Evolutionary conservation across 75 land plant species (phyloP), one percentile per base, ranked within the genome.

Genomic region (Sequoia sempervirens): DNA sequence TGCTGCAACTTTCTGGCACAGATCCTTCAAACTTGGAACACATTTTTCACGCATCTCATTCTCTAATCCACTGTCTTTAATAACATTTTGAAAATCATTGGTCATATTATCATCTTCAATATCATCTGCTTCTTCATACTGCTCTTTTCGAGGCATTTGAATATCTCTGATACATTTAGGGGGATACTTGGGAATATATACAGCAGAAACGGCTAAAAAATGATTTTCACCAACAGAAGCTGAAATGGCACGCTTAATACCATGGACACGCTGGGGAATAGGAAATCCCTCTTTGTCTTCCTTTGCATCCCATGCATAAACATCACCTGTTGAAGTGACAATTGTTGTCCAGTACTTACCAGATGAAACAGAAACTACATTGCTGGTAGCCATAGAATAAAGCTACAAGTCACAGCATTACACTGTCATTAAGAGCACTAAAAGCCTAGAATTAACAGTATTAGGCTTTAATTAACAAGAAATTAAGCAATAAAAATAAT

Each of bases 141-240:
- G 87, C 61, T 86, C 84, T 20, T 40, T 68, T 50, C 47, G 87
- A 20, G 38, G 52, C 38, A 86, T 84, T 74, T 75, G 79, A 83
- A 81, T 47, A 37, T 83, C 83, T 28, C 38, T 81, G 17, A 76
- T 72, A 37, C 37, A 38, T 73, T 82, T 89, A 34, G 89, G 70
- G 41, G 83, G 84, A 85, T 86, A 97, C 41, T 28, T 80, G 78
- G 99, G 98, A 82, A 93, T 92, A 85, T 94, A 94, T 66, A 94
- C 86, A 75, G 93, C 82, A 84, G 93, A 88, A 69, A 96, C 86
- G 79, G 88, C 88, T 86, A 97, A 86, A 66, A 95, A 78, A 86
- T 97, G 99, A 32, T 90, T 96, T 86, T 97, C 98, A 61, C 99
- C 99, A 90, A 97, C 98, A 85, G 96, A 90, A 20, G 93, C 92